Percentiles rank a stretch among this genome's conserved stretches.
phyloP scores from a whole-genome alignment of 2,329 filamentous ascomycete genomes.

The Colletotrichum lentis region DNA sequence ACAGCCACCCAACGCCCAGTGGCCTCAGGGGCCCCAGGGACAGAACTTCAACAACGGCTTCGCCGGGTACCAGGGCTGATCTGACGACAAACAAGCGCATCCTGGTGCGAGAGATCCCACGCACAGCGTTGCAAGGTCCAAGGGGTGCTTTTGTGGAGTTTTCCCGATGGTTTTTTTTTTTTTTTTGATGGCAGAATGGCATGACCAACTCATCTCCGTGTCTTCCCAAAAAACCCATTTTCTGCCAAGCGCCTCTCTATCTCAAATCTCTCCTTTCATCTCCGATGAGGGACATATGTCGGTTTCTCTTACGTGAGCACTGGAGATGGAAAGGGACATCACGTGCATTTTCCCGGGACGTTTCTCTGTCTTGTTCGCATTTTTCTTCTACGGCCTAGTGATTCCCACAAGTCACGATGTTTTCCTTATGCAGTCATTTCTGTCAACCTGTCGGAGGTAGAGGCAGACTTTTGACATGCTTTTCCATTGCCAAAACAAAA shows the following conservation, averaged over 20 bases:
- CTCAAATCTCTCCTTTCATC: conserved; percentile 31
- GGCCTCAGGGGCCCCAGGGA: conserved; percentile 59
- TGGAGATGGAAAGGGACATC: conserved; percentile 29
- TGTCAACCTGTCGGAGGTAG: conserved; percentile 34
- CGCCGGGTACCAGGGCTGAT: conserved; percentile 68
- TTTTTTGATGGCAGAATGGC: conserved; percentile 35
- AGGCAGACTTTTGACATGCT: conserved; percentile 35
- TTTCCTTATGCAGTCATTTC: conserved; percentile 36
- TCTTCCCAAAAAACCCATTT: conserved; percentile 33
- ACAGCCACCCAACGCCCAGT: conserved; percentile 64
- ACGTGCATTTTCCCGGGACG: conserved; percentile 28
- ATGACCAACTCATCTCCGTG: conserved; percentile 33
- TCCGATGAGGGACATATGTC: conserved; percentile 33
- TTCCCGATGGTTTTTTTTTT: conserved; percentile 31
- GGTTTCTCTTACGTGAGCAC: conserved; percentile 34
- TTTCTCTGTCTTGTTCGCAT: conserved; percentile 32
- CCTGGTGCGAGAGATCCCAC: conserved; percentile 19
- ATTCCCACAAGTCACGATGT: conserved; percentile 36
- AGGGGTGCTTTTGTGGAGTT: conserved; percentile 29
- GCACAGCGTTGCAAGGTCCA: conserved; percentile 28
- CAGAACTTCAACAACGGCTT: conserved; percentile 71
- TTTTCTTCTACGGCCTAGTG: conserved; percentile 37
- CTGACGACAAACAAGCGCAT: conserved; percentile 17
- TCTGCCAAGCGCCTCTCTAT: conserved; percentile 32
- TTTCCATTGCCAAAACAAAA: conserved; percentile 33